Evolutionary conservation across 2,329 filamentous ascomycete genomes (phyloP).

Genomic region (Penicillium sp.): DNA sequence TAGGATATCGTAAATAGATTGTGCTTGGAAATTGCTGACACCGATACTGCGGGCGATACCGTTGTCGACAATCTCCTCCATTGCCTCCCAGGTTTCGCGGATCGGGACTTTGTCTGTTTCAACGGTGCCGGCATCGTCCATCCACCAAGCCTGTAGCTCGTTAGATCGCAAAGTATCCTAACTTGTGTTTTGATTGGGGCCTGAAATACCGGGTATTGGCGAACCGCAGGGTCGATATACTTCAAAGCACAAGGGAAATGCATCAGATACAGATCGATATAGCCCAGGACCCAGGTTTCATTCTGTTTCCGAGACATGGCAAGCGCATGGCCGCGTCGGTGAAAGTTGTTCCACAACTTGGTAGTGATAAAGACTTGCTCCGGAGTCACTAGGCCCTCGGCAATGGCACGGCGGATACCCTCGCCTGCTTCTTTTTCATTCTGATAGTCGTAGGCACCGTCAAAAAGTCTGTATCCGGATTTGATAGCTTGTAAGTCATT

Average conservation of each 20-base stretch:
- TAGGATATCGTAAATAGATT: constrained; percentile 14
- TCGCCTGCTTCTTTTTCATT: constrained; percentile 16
- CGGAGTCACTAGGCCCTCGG: constrained; percentile 13
- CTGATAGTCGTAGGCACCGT: constrained; percentile 17
- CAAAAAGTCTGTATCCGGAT: constrained; percentile 10
- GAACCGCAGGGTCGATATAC: constrained; percentile 12
- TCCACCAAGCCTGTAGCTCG: constrained; percentile 10
- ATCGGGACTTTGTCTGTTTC: constrained; percentile 10
- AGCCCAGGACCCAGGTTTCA: constrained; percentile 11
- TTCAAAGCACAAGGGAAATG: constrained; percentile 16
- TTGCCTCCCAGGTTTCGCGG: constrained; percentile 14
- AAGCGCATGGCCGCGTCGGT: constrained; percentile 7
- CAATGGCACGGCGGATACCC: constrained; percentile 14
- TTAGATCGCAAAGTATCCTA: too few species aligned
- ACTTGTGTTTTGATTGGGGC: too few species aligned
- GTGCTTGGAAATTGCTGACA: constrained; percentile 17
- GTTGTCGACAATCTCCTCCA: constrained; percentile 13
- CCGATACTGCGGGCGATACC: constrained; percentile 16
- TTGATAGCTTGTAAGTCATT: constrained; percentile 6
- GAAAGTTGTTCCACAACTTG: constrained; percentile 19
- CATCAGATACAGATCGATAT: constrained; percentile 16
- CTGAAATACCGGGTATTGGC: constrained; percentile 11
- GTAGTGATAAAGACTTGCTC: constrained; percentile 15
- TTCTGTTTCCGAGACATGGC: constrained; percentile 12
- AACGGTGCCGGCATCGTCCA: constrained; percentile 11